These are phyloP conservation scores for Sporothrix globosa DNA, from an alignment of 2,329 filamentous ascomycete species.

Conservation along the genomic window DNA sequence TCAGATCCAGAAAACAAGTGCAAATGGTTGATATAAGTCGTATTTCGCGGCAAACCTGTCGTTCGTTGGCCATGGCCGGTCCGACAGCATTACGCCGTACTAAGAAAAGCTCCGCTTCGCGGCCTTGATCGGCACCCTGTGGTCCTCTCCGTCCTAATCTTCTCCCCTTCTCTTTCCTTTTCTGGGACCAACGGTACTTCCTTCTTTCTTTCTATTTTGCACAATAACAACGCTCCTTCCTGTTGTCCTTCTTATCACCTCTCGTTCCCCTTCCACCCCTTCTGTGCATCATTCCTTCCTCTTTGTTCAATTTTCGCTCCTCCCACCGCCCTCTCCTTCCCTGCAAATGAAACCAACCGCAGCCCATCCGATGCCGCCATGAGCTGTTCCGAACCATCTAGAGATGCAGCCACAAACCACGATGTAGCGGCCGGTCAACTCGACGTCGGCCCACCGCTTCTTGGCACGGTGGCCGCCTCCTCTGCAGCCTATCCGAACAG, in stretches of 20 bases:
- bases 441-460: neutral
- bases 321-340: neutral
- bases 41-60: neutral
- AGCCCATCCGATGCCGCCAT: slow-evolving; percentile 34
- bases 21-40: neutral
- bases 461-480: slow-evolving; percentile 2
- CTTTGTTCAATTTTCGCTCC: neutral
- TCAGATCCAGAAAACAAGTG: neutral
- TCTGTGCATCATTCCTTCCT: neutral
- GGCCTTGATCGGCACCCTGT: slow-evolving; percentile 19
- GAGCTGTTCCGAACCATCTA: slow-evolving; percentile 18
- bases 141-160: neutral
- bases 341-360: slow-evolving; percentile 19
- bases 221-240: neutral
- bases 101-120: slow-evolving; percentile 20
- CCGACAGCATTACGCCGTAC: neutral
- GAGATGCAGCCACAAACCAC: slow-evolving; percentile 7
- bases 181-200: neutral
- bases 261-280: neutral
- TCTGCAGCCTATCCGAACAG: neutral
- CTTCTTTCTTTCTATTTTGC: neutral
- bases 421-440: slow-evolving; percentile 17
- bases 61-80: slow-evolving; percentile 23
- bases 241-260: neutral
- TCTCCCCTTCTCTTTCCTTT: slow-evolving; percentile 1